Evolutionary conservation across 805 yeast species (phyloP).

Genomic region (Saturnispora kantuleensis): DNA sequence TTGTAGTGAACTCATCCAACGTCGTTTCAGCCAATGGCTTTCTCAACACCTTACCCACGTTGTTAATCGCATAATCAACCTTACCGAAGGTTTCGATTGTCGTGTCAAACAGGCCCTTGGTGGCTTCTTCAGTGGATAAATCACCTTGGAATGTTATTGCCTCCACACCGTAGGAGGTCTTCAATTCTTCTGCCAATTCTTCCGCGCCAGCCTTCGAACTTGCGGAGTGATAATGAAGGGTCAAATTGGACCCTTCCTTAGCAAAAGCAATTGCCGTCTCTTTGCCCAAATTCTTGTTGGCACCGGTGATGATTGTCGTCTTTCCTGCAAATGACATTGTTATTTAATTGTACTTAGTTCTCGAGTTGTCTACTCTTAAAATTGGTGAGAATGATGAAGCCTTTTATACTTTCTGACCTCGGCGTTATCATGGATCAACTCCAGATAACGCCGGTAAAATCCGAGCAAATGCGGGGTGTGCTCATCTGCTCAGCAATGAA

Average conservation of each 20-base stretch:
- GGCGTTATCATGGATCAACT: no score
- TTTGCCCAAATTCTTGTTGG: slow-evolving; percentile 16
- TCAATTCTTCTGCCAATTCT: slow-evolving; percentile 29
- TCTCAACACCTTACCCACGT: slow-evolving; percentile 58
- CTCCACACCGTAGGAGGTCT: slow-evolving; percentile 29
- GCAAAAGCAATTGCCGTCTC: slow-evolving; percentile 40
- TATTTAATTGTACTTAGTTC: background rate
- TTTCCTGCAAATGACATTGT: slow-evolving; percentile 11
- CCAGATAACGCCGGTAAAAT: no score
- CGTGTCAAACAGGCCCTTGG: slow-evolving; percentile 35
- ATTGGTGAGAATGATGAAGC: no score
- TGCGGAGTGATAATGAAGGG: slow-evolving; percentile 45
- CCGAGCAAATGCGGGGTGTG: no score
- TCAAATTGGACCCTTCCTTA: slow-evolving; percentile 40
- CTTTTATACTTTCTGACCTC: no score
- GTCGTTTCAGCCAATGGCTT: slow-evolving; percentile 44
- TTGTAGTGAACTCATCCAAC: slow-evolving; percentile 44
- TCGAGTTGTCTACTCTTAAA: no score
- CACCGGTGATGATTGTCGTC: slow-evolving; percentile 15
- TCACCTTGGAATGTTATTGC: slow-evolving; percentile 35
- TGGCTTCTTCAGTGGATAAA: slow-evolving; percentile 33
- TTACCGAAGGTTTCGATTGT: slow-evolving; percentile 38
- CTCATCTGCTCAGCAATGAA: background rate
- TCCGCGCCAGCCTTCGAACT: slow-evolving; percentile 30
- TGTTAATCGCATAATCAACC: slow-evolving; percentile 56